These are phyloP conservation scores for Colletotrichum neosansevieriae DNA, from an alignment of 2,329 filamentous ascomycete genomes.

Conservation along the genomic window DNA sequence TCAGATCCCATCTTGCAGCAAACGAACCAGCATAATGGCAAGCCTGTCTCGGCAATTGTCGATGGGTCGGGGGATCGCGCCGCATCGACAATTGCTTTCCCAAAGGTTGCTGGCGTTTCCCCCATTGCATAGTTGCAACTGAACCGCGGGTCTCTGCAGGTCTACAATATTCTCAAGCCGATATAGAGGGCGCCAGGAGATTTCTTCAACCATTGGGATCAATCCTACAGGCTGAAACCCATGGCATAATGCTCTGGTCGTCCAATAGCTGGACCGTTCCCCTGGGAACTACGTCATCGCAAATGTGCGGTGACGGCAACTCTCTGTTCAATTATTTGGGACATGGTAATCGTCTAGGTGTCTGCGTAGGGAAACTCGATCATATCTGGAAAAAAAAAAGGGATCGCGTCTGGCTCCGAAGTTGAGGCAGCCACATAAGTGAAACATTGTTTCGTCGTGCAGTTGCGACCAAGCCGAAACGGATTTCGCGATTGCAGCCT, in stretches of 20 bases:
- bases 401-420: not conserved
- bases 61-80: constrained; percentile 34
- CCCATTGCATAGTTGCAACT: constrained; percentile 3
- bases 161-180: not conserved
- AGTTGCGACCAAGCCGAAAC: constrained; percentile 1
- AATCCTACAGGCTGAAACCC: not conserved
- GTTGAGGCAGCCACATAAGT: not conserved
- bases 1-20: not conserved
- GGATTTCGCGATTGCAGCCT: not conserved
- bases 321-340: not conserved
- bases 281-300: not conserved
- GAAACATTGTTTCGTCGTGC: not conserved
- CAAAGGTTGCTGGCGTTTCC: not conserved
- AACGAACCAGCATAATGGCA: not conserved
- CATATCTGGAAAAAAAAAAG: not conserved
- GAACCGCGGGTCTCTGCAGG: constrained; percentile 18
- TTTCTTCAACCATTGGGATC: not conserved
- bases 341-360: not conserved
- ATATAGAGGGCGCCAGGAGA: not conserved
- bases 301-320: not conserved
- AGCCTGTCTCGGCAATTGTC: constrained; percentile 35
- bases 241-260: not conserved
- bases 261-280: not conserved
- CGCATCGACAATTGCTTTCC: constrained; percentile 13
- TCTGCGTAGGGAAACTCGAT: not conserved